These are phyloP conservation scores for Globisporangium spiculum DNA, from an alignment of 352 stramenopile species.

Conservation along the genomic window DNA sequence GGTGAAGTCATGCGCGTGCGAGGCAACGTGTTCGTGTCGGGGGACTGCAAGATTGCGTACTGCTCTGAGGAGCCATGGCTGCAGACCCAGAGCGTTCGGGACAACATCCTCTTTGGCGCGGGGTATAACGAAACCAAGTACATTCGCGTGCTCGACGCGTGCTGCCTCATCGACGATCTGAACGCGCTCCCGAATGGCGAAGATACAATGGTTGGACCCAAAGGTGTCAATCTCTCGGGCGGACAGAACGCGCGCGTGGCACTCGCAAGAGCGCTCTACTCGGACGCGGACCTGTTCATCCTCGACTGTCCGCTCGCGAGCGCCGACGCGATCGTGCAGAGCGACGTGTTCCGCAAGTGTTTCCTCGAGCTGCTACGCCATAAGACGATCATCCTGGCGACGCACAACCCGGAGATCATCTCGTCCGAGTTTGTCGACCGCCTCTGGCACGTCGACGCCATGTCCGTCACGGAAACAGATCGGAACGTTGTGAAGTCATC, in stretches of 20 bases:
- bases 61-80: slow-evolving; percentile 91
- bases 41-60: slow-evolving; percentile 46
- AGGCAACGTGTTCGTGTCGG: slow-evolving; percentile 29
- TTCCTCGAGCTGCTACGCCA: slow-evolving; percentile 35
- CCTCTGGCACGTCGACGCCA: slow-evolving; percentile 27
- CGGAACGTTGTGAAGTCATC: slow-evolving; percentile 4
- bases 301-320: slow-evolving; percentile 34
- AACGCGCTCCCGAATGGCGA: slow-evolving; percentile 31
- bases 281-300: slow-evolving; percentile 35
- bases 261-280: slow-evolving; percentile 37
- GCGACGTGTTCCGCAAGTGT: slow-evolving; percentile 44
- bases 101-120: slow-evolving; percentile 94
- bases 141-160: slow-evolving; percentile 38
- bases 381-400: slow-evolving; percentile 83
- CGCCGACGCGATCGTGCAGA: slow-evolving; percentile 34
- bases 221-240: slow-evolving; percentile 22
- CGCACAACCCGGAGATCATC: slow-evolving; percentile 83
- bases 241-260: slow-evolving; percentile 34
- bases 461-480: slow-evolving; percentile 22
- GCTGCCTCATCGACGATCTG: slow-evolving; percentile 47
- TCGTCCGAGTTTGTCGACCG: slow-evolving; percentile 38
- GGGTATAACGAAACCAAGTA: slow-evolving; percentile 45
- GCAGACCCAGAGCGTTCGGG: slow-evolving; percentile 89
- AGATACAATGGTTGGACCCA: slow-evolving; percentile 29
- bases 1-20: slow-evolving; percentile 28